Base-by-base conservation (phyloP, 345 rosid genomes). In the Geranium brycei region DNA sequence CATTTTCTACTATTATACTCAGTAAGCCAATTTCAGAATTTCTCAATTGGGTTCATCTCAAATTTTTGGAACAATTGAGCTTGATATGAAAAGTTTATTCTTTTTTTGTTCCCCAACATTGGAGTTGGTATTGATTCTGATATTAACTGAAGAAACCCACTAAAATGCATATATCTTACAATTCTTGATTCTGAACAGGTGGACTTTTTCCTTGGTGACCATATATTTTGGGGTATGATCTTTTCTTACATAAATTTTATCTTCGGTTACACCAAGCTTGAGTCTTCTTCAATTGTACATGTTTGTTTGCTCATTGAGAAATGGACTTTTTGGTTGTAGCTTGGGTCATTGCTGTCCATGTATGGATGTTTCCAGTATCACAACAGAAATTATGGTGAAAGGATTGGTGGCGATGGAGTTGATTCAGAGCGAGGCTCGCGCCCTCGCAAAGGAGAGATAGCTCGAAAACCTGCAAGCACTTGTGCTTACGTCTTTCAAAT, bases 1-100 rank as follows among this genome's bases (percentile, higher is more conserved):
- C 80, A 84, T 95, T 60, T 95, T 87, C 78, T 95, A 80, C 88
- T 95, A 80, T 77, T 95, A 95, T 58, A 95, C 99, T 4, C 92
- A 91, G 99, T 95, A 84, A 84, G 89, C 57, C 28, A 23, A 23
- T 23, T 23, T 23, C 28, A 23, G 28, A 23, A 23, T 23, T 23
- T 23, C 28, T 23, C 28, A 23, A 23, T 23, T 23, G 28, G 28
- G 28, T 23, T 23, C 28, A 23, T 23, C 28, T 23, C 28, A 23
- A 23, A 23, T 23, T 23, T 23, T 23, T 23, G 28, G 28, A 23
- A 23, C 28, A 23, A 23, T 23, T 23, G 28, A 23, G 28, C 28
- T 23, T 23, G 28, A 23, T 23, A 23, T 23, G 28, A 23, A 23
- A 23, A 23, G 28, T 23, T 23, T 23, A 1, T 23, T 23, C 28